Percentiles rank a stretch among this genome's conserved stretches.
Evolutionary conservation across 2,329 filamentous ascomycete species (phyloP).

Genomic region (Beauveria caledonica): DNA sequence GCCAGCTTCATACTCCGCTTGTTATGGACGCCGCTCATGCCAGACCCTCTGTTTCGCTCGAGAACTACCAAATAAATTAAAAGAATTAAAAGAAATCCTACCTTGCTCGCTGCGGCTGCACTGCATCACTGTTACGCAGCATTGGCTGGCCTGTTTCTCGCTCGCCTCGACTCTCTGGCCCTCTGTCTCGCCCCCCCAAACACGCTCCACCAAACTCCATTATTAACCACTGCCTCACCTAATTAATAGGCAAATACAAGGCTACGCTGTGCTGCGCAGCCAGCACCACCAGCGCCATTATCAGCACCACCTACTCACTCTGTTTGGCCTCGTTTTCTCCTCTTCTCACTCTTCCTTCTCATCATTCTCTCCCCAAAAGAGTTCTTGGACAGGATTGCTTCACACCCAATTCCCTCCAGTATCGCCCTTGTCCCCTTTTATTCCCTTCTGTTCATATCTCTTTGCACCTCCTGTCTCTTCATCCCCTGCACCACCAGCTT

Average conservation of each 20-base stretch:
- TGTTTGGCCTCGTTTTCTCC: background rate
- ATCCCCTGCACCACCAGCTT: slow-evolving; percentile 13
- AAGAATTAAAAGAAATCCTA: background rate
- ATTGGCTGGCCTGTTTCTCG: background rate
- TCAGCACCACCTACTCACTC: background rate
- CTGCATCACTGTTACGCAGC: background rate
- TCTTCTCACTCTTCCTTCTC: slow-evolving; percentile 15
- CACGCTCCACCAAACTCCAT: slow-evolving; percentile 1
- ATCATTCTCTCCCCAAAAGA: slow-evolving; percentile 18
- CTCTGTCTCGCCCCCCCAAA: background rate
- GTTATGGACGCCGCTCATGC: background rate
- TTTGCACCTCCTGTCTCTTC: slow-evolving; percentile 16
- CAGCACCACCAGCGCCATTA: background rate
- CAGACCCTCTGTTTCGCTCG: background rate
- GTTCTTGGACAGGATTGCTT: slow-evolving; percentile 20
- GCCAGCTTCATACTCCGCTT: no score
- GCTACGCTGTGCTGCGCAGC: background rate
- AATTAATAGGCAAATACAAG: background rate
- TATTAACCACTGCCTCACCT: background rate
- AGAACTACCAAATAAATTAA: background rate
- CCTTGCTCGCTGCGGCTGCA: background rate
- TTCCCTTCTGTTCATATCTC: slow-evolving; percentile 15
- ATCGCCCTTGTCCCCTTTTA: slow-evolving; percentile 14
- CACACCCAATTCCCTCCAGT: slow-evolving; percentile 17
- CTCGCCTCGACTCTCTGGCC: background rate